phyloP scores from a whole-genome alignment of 352 stramenopile species.

The Phytophthora podocarpi region DNA sequence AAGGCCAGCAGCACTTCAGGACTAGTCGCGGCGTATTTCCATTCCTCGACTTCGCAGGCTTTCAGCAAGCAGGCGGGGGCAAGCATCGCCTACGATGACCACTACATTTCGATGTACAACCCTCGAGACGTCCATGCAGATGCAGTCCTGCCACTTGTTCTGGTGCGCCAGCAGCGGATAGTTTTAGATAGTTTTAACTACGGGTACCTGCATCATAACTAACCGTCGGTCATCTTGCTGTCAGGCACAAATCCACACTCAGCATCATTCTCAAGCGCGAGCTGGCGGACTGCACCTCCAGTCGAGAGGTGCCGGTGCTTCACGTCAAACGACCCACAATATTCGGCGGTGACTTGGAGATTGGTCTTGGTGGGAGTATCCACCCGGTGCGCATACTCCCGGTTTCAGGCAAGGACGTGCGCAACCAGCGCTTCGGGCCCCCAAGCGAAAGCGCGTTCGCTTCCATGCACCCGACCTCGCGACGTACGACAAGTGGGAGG shows the following conservation, averaged over 20 bases:
- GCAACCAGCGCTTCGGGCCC: constrained; percentile 32
- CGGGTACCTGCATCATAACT: background rate
- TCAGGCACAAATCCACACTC: constrained; percentile 37
- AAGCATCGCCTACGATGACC: no score
- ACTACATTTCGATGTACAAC: constrained; percentile 30
- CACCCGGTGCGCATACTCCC: constrained; percentile 38
- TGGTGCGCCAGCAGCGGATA: constrained; percentile 19
- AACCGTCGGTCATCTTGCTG: background rate
- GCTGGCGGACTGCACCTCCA: constrained; percentile 22
- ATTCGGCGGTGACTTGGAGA: constrained; percentile 34
- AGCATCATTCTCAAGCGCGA: constrained; percentile 34
- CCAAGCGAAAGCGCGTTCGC: constrained; percentile 37
- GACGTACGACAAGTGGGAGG: constrained; percentile 38
- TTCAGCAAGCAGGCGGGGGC: constrained; percentile 11
- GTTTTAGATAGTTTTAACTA: no score
- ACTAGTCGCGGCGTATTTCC: constrained; percentile 30
- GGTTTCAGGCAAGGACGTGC: constrained; percentile 40
- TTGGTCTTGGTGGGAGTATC: constrained; percentile 23
- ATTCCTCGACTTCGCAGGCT: constrained; percentile 19
- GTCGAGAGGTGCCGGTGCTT: constrained; percentile 35
- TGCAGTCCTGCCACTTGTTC: constrained; percentile 36
- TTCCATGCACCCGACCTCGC: constrained; percentile 27
- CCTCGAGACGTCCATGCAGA: constrained; percentile 37
- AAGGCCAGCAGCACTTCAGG: constrained; percentile 6
- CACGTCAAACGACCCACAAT: constrained; percentile 17